Percentiles rank a stretch among this genome's conserved stretches.
phyloP scores from a whole-genome alignment of 805 yeast species.

The Komagataella pseudopastoris region DNA sequence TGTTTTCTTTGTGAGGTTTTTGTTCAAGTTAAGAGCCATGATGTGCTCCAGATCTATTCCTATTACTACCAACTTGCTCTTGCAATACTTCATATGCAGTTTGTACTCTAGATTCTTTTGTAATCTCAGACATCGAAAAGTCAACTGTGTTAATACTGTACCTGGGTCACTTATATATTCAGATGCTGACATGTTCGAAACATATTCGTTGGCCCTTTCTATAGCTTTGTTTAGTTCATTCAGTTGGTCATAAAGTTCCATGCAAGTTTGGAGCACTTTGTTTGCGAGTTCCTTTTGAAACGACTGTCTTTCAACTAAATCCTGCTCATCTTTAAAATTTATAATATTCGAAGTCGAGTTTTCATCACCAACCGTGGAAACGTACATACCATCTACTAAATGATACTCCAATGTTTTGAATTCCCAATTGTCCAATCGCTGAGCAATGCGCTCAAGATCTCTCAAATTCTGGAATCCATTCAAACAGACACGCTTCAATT shows the following conservation, averaged over 20 bases:
- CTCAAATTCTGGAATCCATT: constrained; percentile 31
- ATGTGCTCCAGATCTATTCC: constrained; percentile 41
- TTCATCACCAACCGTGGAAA: background rate
- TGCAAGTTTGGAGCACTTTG: constrained; percentile 37
- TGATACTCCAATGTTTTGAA: constrained; percentile 37
- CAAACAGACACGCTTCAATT: constrained; percentile 33
- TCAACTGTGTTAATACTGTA: constrained; percentile 30
- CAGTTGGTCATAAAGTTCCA: constrained; percentile 28
- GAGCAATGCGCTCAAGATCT: constrained; percentile 34
- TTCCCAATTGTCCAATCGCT: constrained; percentile 38
- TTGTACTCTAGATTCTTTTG: constrained; percentile 37
- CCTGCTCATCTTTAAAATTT: constrained; percentile 9
- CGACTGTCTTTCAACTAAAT: constrained; percentile 18
- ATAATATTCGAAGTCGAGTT: constrained; percentile 7
- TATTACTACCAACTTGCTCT: constrained; percentile 49
- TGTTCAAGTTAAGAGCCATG: constrained; percentile 16
- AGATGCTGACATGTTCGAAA: constrained; percentile 24
- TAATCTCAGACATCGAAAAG: constrained; percentile 30
- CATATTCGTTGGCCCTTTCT: constrained; percentile 29
- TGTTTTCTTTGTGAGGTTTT: constrained; percentile 24
- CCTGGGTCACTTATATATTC: constrained; percentile 43
- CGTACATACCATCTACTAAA: constrained; percentile 10
- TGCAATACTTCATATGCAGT: constrained; percentile 45
- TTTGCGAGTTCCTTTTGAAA: constrained; percentile 42
- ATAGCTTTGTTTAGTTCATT: constrained; percentile 29